Evolutionary conservation across 176 grass and related monocot species (phyloP).

Genomic region (Microstegium vimineum): DNA sequence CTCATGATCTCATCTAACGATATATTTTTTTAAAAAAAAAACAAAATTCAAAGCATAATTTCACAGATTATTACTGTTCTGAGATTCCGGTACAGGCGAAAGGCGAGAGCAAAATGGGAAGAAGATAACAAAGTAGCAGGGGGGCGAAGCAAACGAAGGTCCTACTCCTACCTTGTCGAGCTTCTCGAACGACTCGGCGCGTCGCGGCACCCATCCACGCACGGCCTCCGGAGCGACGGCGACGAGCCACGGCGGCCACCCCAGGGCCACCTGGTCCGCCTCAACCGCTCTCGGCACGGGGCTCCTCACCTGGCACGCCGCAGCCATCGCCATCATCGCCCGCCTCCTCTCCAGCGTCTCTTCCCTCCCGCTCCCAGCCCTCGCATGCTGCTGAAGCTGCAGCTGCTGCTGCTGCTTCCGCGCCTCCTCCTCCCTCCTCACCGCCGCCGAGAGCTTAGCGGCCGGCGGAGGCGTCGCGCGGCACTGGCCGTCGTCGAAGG

Average conservation of each 20-base stretch:
- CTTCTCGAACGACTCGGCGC: slow-evolving; percentile 97
- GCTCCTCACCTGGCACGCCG: slow-evolving; percentile 54
- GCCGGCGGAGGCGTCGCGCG: not conserved
- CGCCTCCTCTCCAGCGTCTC: slow-evolving; percentile 49
- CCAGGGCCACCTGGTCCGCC: slow-evolving; percentile 84
- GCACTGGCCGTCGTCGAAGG: slow-evolving; percentile 39
- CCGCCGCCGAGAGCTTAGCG: slow-evolving; percentile 37
- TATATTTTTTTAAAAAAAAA: not conserved
- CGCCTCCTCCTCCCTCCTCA: slow-evolving; percentile 39
- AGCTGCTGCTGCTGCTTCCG: slow-evolving; percentile 35
- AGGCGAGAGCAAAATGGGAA: slow-evolving; percentile 19
- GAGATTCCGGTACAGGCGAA: not conserved
- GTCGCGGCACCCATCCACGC: slow-evolving; percentile 90
- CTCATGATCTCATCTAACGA: not conserved
- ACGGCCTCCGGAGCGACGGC: slow-evolving; percentile 86
- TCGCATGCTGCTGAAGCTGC: slow-evolving; percentile 24
- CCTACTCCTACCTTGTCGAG: slow-evolving; percentile 86
- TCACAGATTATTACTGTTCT: not conserved
- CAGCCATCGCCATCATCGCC: slow-evolving; percentile 40
- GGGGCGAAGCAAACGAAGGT: not conserved
- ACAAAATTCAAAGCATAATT: not conserved
- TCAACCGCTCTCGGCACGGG: slow-evolving; percentile 58
- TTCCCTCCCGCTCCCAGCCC: slow-evolving; percentile 21
- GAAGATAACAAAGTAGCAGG: not conserved
- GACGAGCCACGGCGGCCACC: slow-evolving; percentile 92